Evolutionary conservation across 2,329 filamentous ascomycete genomes (phyloP), one percentile per base, ranked within the genome.

Genomic region (Exophiala bonariae): DNA sequence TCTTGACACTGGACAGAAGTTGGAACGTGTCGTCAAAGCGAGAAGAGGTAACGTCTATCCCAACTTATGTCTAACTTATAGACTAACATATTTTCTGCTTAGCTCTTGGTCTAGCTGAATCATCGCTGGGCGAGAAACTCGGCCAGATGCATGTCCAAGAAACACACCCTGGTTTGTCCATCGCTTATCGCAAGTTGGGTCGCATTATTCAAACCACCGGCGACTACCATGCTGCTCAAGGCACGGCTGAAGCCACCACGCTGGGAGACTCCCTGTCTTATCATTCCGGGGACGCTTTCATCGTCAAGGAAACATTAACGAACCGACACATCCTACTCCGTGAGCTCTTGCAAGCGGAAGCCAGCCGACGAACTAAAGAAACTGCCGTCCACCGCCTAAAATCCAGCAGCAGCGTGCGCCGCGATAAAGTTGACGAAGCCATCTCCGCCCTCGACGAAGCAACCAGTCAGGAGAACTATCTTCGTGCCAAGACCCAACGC

Each of bases 381-480:
- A 83, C 85, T 54, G 89, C 91, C 1, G 90, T 91, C 1, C 91
- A 97, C 66, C 83, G 93, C 35, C 78, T 99, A 51, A 96, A 95
- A 65, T 83, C 85, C 14, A 89, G 84, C 66, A 87, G 88, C 13
- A 93, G 84, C 48, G 91, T 99, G 28, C 86, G 89, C 53, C 81
- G 87, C 28, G 93, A 99, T 64, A 99, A 97, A 72, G 93, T 97
- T 20, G 93, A 99, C 65, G 93, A 99, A 69, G 93, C 93, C n/a
- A 95, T 99, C 61, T 79, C 83, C 14, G 81, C 89, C 3, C 79
- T 97, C 3, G 90, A 96, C 54, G 93, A 97, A 63, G 93, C 93
- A 3, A 80, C 86, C 45, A 84, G 80, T 55, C 83, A 87, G 58
- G 93, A 99, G 70, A 75, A 83, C 11, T 87, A 90, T 61, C 80